A percentile compares a stretch with the other conserved stretches of the same genome.
These are phyloP conservation scores for Polygonum aviculare DNA, from an alignment of 148 eudicot species.

Conservation along the genomic window DNA sequence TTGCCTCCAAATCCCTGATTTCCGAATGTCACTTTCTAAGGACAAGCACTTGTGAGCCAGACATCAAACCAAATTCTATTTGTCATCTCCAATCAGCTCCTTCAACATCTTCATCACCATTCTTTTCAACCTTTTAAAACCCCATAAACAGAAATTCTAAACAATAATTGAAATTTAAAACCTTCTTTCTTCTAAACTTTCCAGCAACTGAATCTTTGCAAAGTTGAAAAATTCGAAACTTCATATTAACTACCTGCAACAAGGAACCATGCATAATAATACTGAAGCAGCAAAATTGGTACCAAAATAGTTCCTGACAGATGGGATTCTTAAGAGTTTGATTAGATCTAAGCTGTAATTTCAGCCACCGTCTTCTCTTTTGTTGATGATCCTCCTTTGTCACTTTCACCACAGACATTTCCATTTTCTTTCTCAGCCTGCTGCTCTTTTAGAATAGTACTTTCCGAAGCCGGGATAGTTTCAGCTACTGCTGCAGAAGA, in stretches of 20 bases:
- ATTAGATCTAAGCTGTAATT: not conserved
- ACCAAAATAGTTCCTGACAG: conserved; percentile 8
- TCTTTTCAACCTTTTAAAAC: too few relatives aligned
- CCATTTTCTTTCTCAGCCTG: not conserved
- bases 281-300: conserved; percentile 10
- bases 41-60: not conserved
- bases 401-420: conserved; percentile 8
- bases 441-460: not conserved
- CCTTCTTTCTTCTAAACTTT: not conserved
- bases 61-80: not conserved
- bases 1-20: not conserved
- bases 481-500: conserved; percentile 1
- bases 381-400: not conserved
- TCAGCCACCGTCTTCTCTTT: not conserved
- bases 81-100: not conserved
- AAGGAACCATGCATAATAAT: not conserved
- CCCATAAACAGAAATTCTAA: not conserved
- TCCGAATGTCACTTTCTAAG: not conserved
- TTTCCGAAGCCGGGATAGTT: not conserved
- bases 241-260: conserved; percentile 1
- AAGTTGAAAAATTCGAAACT: not conserved
- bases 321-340: not conserved
- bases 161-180: not conserved
- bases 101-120: not conserved
- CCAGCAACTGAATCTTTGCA: not conserved